Conservation (phyloP, 306 rosid species). For the Quillaja saponaria region DNA sequence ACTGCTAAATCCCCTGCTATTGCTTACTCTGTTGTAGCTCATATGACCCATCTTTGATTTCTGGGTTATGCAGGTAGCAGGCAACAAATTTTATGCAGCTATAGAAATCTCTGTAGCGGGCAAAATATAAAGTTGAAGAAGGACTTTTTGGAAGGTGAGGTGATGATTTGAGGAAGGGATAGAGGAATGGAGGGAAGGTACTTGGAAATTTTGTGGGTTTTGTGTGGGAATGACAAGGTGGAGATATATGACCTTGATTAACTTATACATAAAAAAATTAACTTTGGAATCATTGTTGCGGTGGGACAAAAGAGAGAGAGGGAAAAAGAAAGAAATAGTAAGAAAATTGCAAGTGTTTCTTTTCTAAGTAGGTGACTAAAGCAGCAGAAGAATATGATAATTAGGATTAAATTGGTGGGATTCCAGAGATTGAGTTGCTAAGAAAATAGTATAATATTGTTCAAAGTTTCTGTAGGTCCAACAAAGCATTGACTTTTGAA, state of each 20-base stretch:
- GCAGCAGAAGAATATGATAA: slow-evolving; percentile 27
- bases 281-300: slow-evolving; percentile 27
- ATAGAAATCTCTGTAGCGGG: neutral
- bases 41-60: neutral
- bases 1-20: neutral
- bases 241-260: slow-evolving; percentile 20
- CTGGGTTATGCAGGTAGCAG: neutral
- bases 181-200: slow-evolving; percentile 14
- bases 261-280: slow-evolving; percentile 12
- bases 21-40: neutral
- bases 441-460: slow-evolving; percentile 7
- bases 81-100: too few relatives aligned
- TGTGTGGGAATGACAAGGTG: neutral
- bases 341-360: slow-evolving; percentile 26
- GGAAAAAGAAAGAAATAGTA: slow-evolving; percentile 24
- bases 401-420: slow-evolving; percentile 27
- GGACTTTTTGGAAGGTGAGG: neutral
- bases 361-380: slow-evolving; percentile 44
- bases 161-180: neutral
- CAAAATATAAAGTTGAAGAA: too few relatives aligned
- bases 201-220: slow-evolving; percentile 5
- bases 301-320: slow-evolving; percentile 33
- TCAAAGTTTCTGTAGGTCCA: slow-evolving; percentile 7
- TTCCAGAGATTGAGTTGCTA: slow-evolving; percentile 6
- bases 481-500: slow-evolving; percentile 37